A percentile compares a stretch with the other conserved stretches of the same genome.
phyloP scores from a whole-genome alignment of 306 rosid genomes.

The Quercus aquifolioides region DNA sequence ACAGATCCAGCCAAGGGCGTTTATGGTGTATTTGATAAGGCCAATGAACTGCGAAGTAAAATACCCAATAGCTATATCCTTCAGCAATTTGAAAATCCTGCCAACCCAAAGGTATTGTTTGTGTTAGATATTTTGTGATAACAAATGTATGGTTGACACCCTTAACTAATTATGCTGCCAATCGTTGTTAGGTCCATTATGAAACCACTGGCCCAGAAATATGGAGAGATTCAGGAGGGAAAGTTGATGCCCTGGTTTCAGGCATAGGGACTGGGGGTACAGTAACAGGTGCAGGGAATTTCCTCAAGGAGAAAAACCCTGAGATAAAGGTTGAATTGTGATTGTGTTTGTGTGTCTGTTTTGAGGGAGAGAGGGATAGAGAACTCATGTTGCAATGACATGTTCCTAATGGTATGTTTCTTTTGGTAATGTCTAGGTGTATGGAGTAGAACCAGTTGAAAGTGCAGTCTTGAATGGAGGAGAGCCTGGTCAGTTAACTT shows the following conservation, averaged over 20 bases:
- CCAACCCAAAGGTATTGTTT: constrained; percentile 59
- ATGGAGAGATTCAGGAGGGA: constrained; percentile 33
- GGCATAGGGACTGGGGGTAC: too few species aligned
- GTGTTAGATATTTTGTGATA: not conserved
- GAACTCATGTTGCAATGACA: not conserved
- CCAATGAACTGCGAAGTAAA: constrained; percentile 48
- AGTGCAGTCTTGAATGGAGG: too few species aligned
- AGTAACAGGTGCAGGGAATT: too few species aligned
- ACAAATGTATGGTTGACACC: not conserved
- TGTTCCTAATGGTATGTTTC: constrained; percentile 8
- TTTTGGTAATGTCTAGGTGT: constrained; percentile 38
- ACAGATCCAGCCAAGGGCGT: constrained; percentile 65
- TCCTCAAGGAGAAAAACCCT: too few species aligned
- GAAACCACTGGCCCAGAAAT: constrained; percentile 93
- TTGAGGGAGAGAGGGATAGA: not conserved
- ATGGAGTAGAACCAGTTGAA: constrained; percentile 36
- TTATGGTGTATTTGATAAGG: constrained; percentile 47
- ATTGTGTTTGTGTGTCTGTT: not conserved
- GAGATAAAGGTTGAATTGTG: constrained; percentile 63
- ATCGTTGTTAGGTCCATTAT: constrained; percentile 61
- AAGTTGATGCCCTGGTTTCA: too few species aligned
- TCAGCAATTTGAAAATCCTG: constrained; percentile 19
- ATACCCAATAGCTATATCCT: constrained; percentile 51
- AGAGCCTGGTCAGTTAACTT: constrained; percentile 49
- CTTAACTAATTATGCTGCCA: not conserved